Conservation (phyloP, 306 rosid species). For the Spatholobus suberectus region DNA sequence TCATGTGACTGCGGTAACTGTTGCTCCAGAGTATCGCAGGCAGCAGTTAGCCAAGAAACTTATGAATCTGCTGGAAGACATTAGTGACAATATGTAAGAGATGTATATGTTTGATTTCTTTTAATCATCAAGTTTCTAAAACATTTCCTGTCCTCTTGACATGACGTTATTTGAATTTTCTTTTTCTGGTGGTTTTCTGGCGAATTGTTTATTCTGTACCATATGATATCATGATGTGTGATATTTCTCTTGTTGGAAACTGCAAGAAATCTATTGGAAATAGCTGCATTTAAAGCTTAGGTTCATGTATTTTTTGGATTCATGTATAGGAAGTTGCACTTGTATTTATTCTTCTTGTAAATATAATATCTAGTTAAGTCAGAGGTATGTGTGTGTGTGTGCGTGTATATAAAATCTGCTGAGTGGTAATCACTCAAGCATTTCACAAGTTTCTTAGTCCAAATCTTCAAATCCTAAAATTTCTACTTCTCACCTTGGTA, state of each 20-base stretch:
- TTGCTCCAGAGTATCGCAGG: slow-evolving; percentile 92
- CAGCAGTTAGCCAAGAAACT: slow-evolving; percentile 96
- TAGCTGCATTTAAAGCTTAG: background rate
- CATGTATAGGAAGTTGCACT: background rate
- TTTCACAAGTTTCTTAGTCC: background rate
- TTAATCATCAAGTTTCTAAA: slow-evolving; percentile 3
- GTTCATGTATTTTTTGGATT: background rate
- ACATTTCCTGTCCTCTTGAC: background rate
- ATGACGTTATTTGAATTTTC: background rate
- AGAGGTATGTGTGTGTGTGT: background rate
- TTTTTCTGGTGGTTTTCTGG: background rate
- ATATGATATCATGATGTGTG: background rate
- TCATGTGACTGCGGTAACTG: slow-evolving; percentile 95
- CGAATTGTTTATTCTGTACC: background rate
- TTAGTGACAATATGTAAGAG: slow-evolving; percentile 87
- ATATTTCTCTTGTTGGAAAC: background rate
- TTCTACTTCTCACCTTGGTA: background rate
- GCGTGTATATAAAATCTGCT: background rate
- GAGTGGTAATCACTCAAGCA: background rate
- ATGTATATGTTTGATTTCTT: background rate
- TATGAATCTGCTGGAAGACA: slow-evolving; percentile 93
- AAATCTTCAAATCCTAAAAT: background rate
- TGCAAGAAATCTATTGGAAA: background rate
- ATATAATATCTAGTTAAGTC: background rate
- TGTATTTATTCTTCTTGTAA: background rate